phyloP scores from a whole-genome alignment of 2,329 filamentous ascomycete genomes.

The Chaetomium sp. region DNA sequence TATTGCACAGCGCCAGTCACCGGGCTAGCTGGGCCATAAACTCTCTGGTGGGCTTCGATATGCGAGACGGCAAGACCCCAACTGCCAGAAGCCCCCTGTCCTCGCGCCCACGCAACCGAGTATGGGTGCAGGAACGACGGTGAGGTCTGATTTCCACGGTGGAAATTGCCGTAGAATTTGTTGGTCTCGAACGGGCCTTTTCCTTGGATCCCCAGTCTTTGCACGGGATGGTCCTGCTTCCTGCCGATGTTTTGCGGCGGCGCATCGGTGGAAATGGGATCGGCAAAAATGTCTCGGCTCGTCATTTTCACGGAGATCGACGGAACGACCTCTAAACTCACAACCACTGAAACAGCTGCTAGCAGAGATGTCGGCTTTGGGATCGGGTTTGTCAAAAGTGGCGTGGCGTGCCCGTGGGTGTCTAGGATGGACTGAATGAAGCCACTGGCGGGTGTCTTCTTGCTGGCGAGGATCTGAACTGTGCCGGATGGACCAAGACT shows the following conservation, averaged over 20 bases:
- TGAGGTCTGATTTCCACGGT: conserved; percentile 70
- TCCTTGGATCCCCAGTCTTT: conserved; percentile 53
- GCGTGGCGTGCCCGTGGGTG: conserved; percentile 34
- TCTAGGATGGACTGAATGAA: conserved; percentile 40
- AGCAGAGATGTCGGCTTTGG: conserved; percentile 44
- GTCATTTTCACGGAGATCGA: conserved; percentile 37
- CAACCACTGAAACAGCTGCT: conserved; percentile 24
- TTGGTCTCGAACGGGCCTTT: conserved; percentile 66
- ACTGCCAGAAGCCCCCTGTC: conserved; percentile 62
- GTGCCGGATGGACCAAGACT: conserved; percentile 38
- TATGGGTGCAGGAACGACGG: conserved; percentile 78
- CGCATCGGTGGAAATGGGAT: conserved; percentile 55
- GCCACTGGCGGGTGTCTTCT: conserved; percentile 40
- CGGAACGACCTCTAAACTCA: conserved; percentile 10
- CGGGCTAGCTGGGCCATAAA: conserved; percentile 61
- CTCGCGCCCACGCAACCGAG: conserved; percentile 67
- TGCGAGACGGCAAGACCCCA: conserved; percentile 81
- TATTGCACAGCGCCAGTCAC: conserved; percentile 65
- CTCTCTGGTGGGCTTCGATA: conserved; percentile 66
- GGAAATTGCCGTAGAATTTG: conserved; percentile 82
- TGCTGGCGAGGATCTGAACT: conserved; percentile 41
- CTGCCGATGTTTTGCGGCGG: conserved; percentile 53
- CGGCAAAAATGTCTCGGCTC: conserved; percentile 55
- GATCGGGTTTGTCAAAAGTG: conserved; percentile 39
- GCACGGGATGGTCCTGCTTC: conserved; percentile 60